These are phyloP conservation scores for Chaetoscypha palmicola DNA, from an alignment of 2,329 filamentous ascomycete genomes.

Conservation along the genomic window DNA sequence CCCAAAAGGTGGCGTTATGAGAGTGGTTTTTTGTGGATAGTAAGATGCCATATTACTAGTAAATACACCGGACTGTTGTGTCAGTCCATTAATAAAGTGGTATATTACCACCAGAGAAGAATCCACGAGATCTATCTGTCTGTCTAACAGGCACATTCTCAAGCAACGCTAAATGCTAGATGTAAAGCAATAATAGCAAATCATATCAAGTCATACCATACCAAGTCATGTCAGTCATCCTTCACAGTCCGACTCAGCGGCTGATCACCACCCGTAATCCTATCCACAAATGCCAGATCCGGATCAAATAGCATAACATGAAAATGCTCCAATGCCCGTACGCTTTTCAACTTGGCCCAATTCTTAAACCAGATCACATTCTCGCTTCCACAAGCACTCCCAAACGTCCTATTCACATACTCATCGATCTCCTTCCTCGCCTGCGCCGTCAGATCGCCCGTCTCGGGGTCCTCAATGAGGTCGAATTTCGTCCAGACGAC, in stretches of 20 bases:
- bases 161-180: background rate
- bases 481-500: conserved; percentile 92
- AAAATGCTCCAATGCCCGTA: conserved; percentile 86
- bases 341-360: conserved; percentile 76
- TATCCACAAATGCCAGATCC: conserved; percentile 58
- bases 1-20: background rate
- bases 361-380: conserved; percentile 81
- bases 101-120: too few relatives aligned
- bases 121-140: too few relatives aligned
- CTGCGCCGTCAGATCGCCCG: conserved; percentile 55
- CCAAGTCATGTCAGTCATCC: too few relatives aligned
- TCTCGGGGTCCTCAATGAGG: conserved; percentile 57
- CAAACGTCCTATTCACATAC: conserved; percentile 65
- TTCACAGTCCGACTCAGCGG: conserved; percentile 52
- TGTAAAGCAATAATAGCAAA: background rate
- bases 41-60: too few relatives aligned
- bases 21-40: background rate
- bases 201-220: background rate
- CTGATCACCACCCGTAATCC: conserved; percentile 68
- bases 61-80: too few relatives aligned
- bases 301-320: conserved; percentile 86
- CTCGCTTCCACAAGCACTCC: conserved; percentile 41
- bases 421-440: conserved; percentile 59
- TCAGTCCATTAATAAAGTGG: too few relatives aligned
- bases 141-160: too few relatives aligned